Percentiles rank a stretch among this genome's conserved stretches.
phyloP scores from a whole-genome alignment of 2,329 filamentous ascomycete species.

The Magnaporthiopsis poae region DNA sequence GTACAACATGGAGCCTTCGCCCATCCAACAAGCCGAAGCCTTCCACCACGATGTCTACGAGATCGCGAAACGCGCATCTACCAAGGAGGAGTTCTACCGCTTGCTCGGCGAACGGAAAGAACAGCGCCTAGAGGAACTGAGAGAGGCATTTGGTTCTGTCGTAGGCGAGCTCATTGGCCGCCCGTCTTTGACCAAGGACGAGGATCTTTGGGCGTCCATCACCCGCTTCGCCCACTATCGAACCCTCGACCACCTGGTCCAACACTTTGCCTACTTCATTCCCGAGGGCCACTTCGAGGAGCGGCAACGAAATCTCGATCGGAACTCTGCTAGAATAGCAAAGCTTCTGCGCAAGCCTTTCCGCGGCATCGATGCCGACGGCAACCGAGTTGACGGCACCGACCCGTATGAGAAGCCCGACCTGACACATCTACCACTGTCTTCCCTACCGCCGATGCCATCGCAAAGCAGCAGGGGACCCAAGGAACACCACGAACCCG shows the following conservation, averaged over 20 bases:
- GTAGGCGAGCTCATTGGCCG: neutral
- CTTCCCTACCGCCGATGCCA: neutral
- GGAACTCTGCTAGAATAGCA: neutral
- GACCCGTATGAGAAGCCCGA: neutral
- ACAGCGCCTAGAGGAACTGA: neutral
- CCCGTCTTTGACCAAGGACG: neutral
- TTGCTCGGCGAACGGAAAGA: neutral
- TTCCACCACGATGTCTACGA: conserved; percentile 2
- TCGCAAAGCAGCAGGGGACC: neutral
- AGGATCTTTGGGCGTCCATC: neutral
- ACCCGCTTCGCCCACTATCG: neutral
- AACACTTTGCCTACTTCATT: neutral
- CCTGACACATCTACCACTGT: neutral
- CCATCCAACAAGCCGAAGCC: neutral
- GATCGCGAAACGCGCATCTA: neutral
- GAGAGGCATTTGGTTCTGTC: neutral
- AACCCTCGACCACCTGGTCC: neutral
- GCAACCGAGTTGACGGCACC: neutral
- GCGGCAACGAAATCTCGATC: neutral
- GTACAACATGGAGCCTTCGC: neutral
- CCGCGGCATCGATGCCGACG: neutral
- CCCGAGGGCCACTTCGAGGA: neutral
- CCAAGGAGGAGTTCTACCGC: neutral
- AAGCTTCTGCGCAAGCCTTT: neutral
- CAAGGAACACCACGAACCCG: neutral